Evolutionary conservation across 208 protist genomes (phyloP).

Genomic region (Chromosphaera perkinsii): DNA sequence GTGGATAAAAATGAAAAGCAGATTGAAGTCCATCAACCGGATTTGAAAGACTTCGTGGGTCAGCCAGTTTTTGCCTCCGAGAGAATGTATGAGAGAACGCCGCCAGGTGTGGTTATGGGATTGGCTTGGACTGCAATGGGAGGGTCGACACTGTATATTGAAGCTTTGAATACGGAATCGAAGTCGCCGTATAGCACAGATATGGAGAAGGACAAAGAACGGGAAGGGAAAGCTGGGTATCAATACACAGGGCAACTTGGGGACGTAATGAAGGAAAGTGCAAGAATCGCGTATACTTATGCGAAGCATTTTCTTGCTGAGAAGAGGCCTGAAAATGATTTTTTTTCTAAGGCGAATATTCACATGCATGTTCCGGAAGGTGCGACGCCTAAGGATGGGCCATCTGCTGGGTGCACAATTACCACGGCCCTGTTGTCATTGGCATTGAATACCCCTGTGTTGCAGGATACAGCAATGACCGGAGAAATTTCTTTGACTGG

Average conservation of each 20-base stretch:
- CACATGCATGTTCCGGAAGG: slow-evolving; percentile 75
- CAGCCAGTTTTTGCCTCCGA: slow-evolving; percentile 53
- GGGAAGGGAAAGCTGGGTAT: slow-evolving; percentile 1
- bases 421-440: slow-evolving; percentile 68
- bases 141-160: slow-evolving; percentile 56
- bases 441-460: slow-evolving; percentile 49
- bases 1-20: slow-evolving; percentile 10
- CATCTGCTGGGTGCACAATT: slow-evolving; percentile 68
- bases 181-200: too few species aligned
- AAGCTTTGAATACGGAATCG: slow-evolving; percentile 33
- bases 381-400: slow-evolving; percentile 58
- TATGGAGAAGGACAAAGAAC: slow-evolving; percentile 7
- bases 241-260: slow-evolving; percentile 59
- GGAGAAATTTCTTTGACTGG: slow-evolving; percentile 74
- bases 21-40: slow-evolving; percentile 18
- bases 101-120: slow-evolving; percentile 69
- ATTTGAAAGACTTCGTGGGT: slow-evolving; percentile 57
- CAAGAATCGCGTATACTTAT: slow-evolving; percentile 62
- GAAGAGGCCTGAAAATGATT: slow-evolving; percentile 42
- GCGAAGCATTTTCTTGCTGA: slow-evolving; percentile 18
- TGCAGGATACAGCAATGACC: slow-evolving; percentile 69
- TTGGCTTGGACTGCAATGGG: slow-evolving; percentile 71
- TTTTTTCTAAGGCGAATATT: slow-evolving; percentile 47
- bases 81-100: slow-evolving; percentile 52
- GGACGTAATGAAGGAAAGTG: slow-evolving; percentile 74